Evolutionary conservation across 768 basidiomycete genomes (phyloP).

Genomic region (Guyanaporus albipodus): DNA sequence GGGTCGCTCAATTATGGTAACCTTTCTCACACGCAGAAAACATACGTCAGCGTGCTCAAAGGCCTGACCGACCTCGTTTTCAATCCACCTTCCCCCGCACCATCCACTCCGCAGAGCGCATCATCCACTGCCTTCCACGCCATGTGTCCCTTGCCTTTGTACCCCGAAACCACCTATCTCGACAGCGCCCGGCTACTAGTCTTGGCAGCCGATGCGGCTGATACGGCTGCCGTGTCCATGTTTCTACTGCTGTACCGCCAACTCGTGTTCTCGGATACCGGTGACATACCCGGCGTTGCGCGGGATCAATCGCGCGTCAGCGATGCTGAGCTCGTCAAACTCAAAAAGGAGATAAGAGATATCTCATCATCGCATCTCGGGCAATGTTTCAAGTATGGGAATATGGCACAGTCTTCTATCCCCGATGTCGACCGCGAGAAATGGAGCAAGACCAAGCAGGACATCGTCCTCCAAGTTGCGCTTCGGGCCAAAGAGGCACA

Average conservation of each 20-base stretch:
- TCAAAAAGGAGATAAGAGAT: slow-evolving; percentile 77
- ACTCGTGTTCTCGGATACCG: slow-evolving; percentile 51
- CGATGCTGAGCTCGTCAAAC: slow-evolving; percentile 49
- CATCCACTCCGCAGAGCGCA: slow-evolving; percentile 31
- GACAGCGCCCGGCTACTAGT: slow-evolving; percentile 66
- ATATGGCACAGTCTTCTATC: slow-evolving; percentile 21
- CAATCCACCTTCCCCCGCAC: slow-evolving; percentile 41
- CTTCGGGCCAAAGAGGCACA: slow-evolving; percentile 55
- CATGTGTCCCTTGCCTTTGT: slow-evolving; percentile 38
- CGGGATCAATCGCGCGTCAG: slow-evolving; percentile 39
- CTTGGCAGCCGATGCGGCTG: slow-evolving; percentile 69
- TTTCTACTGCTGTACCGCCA: slow-evolving; percentile 78
- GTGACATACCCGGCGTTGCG: slow-evolving; percentile 27
- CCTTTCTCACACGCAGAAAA: slow-evolving; percentile 41
- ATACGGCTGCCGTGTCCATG: slow-evolving; percentile 74
- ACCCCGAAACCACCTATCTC: slow-evolving; percentile 79
- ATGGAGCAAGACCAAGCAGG: slow-evolving; percentile 55
- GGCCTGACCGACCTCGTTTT: slow-evolving; percentile 67
- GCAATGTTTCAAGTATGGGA: slow-evolving; percentile 45
- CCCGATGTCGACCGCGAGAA: slow-evolving; percentile 43
- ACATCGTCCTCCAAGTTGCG: slow-evolving; percentile 73
- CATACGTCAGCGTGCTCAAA: slow-evolving; percentile 53
- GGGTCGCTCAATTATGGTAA: slow-evolving; percentile 40
- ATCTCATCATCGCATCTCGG: slow-evolving; percentile 57
- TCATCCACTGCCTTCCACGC: slow-evolving; percentile 30